phyloP scores from a whole-genome alignment of 192 early-diverging fungal genomes.

The Martensiomyces pterosporus region DNA sequence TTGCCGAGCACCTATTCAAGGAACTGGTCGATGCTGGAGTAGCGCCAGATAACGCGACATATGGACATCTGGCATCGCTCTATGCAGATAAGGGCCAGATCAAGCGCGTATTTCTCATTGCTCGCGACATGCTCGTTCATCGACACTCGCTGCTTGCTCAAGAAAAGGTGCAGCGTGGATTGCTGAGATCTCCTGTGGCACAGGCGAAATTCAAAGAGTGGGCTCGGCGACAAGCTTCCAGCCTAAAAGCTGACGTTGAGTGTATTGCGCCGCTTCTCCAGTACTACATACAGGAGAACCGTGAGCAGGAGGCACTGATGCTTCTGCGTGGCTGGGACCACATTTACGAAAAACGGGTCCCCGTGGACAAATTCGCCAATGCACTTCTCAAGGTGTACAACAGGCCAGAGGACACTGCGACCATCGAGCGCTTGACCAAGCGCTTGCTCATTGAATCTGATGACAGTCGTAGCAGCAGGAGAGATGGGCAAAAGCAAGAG shows the following conservation, averaged over 20 bases:
- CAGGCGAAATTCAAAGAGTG: slow-evolving; percentile 6
- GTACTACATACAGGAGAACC: slow-evolving; percentile 25
- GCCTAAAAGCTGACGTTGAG: slow-evolving; percentile 33
- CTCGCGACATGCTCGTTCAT: slow-evolving; percentile 20
- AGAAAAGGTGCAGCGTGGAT: slow-evolving; percentile 5
- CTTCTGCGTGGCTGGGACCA: slow-evolving; percentile 44
- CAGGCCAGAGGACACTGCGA: slow-evolving; percentile 18
- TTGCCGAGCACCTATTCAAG: slow-evolving; percentile 38
- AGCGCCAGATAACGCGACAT: slow-evolving; percentile 28
- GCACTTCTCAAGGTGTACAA: slow-evolving; percentile 39
- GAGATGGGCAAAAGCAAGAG: too few relatives aligned
- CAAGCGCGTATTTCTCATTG: slow-evolving; percentile 39
- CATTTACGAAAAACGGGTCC: slow-evolving; percentile 20
- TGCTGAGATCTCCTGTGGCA: slow-evolving; percentile 4
- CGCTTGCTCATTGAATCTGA: background rate
- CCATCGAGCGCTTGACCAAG: slow-evolving; percentile 9
- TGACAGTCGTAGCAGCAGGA: too few relatives aligned
- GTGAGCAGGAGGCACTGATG: slow-evolving; percentile 23
- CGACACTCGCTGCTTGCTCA: slow-evolving; percentile 11
- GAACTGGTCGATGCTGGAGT: slow-evolving; percentile 41
- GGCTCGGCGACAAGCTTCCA: slow-evolving; percentile 7
- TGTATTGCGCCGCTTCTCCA: slow-evolving; percentile 44
- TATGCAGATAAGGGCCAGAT: slow-evolving; percentile 34
- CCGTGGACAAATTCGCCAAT: slow-evolving; percentile 32
- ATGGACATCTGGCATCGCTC: slow-evolving; percentile 32